Evolutionary conservation across 2,329 filamentous ascomycete species (phyloP).

Genomic region (Pseudogymnoascus sp.): DNA sequence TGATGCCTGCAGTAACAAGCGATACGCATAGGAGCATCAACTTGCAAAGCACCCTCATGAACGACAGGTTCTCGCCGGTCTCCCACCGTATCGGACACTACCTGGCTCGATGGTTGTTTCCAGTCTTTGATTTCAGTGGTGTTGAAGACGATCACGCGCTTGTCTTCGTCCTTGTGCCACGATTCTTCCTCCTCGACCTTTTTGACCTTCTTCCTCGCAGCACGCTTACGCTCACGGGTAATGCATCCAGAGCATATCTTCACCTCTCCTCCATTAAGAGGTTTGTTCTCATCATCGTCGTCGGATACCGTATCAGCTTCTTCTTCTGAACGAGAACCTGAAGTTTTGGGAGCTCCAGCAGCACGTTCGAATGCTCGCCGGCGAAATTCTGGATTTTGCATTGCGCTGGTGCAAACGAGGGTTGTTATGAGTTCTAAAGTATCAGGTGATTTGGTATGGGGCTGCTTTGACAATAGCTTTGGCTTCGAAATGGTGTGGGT

Average conservation of each 20-base stretch:
- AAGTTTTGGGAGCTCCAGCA: slow-evolving; percentile 32
- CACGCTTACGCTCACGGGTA: slow-evolving; percentile 80
- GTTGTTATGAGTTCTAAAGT: slow-evolving; percentile 72
- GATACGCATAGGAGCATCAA: slow-evolving; percentile 88
- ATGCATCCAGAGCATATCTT: slow-evolving; percentile 90
- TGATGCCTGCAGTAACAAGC: slow-evolving; percentile 96
- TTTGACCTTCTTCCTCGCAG: slow-evolving; percentile 85
- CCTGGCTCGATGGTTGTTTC: slow-evolving; percentile 51
- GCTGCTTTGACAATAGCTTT: slow-evolving; percentile 72
- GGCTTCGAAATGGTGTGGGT: slow-evolving; percentile 90
- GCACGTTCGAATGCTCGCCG: slow-evolving; percentile 59
- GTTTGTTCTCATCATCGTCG: slow-evolving; percentile 48
- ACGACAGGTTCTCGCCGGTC: slow-evolving; percentile 39
- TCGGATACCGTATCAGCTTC: slow-evolving; percentile 40
- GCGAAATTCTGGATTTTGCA: slow-evolving; percentile 61
- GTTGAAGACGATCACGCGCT: slow-evolving; percentile 84
- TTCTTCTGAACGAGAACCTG: slow-evolving; percentile 14
- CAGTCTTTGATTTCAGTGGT: slow-evolving; percentile 81
- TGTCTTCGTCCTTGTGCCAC: slow-evolving; percentile 72
- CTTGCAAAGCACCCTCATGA: slow-evolving; percentile 58
- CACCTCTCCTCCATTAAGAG: slow-evolving; percentile 86
- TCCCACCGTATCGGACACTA: slow-evolving; percentile 37
- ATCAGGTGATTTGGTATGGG: slow-evolving; percentile 57
- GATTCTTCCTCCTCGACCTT: slow-evolving; percentile 86
- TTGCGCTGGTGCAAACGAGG: slow-evolving; percentile 86